Conservation (phyloP, 2,329 filamentous ascomycete species). For the Trichophyton schoenleinii region DNA sequence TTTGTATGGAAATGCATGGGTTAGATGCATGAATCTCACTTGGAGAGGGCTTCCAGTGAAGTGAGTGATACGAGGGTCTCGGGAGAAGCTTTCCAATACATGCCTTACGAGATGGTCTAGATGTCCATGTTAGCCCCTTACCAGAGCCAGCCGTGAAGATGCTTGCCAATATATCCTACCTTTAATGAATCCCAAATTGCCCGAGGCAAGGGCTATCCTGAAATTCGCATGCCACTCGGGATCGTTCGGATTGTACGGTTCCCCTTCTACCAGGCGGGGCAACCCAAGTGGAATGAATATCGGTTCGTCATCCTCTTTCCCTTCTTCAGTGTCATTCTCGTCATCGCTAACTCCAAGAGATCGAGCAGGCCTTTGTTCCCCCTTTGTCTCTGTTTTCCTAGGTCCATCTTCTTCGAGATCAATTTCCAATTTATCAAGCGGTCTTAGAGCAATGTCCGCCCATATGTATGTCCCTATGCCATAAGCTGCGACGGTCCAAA, state of each 20-base stretch:
- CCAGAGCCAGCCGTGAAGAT: background rate
- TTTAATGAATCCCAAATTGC: background rate
- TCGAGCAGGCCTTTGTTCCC: too few relatives aligned
- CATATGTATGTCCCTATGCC: background rate
- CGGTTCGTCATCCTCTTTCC: background rate
- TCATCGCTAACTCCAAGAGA: background rate
- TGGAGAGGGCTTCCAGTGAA: constrained; percentile 3
- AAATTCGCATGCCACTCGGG: constrained; percentile 10
- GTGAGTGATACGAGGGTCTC: background rate
- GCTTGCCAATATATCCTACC: background rate
- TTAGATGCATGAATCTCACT: background rate
- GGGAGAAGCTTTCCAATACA: background rate
- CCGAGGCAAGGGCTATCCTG: background rate
- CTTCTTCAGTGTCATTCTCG: background rate
- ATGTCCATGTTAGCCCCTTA: background rate
- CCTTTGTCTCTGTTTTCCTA: background rate
- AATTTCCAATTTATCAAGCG: background rate
- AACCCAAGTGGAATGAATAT: constrained; percentile 13
- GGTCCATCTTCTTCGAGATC: background rate
- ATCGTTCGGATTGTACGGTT: constrained; percentile 6
- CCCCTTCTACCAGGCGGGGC: constrained; percentile 7
- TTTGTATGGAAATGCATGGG: constrained; percentile 4
- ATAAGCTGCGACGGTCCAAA: background rate
- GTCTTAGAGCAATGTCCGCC: constrained; percentile 2
- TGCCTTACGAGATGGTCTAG: background rate